Base-by-base conservation (phyloP, 441 rosid genomes). In the Viola pubescens region DNA sequence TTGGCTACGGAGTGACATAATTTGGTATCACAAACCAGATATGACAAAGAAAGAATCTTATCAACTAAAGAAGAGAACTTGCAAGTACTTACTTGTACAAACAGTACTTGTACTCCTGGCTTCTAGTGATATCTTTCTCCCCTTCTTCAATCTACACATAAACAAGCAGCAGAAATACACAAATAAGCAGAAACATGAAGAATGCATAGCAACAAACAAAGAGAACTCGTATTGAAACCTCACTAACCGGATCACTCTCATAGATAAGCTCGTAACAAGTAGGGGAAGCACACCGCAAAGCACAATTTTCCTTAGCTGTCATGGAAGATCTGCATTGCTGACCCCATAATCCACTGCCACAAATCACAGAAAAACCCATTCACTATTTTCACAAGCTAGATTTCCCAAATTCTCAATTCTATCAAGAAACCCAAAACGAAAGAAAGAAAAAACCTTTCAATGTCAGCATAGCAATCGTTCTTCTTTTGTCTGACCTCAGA, bases 91-190 rank as follows among this genome's bases (percentile, higher is more conserved):
- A 88, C 98, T 86, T 91, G 59, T 83, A 79, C 89, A 91, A 72
- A 62, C 96, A 91, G 59, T 86, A 91, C 78, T 84, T 91, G 74
- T 72, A 91, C 58, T 91, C 95, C 75, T 91, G 96, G 75, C 90
- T 73, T 67, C 98, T 71, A 58, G 73, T 48, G 67, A 74, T 73
- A 80, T 91, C 90, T 59, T 84, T 88, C 72, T 88, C 96, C 6
- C 96, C 94, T 73, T 91, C 96, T 79, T 91, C 96, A 67, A 88
- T 96, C 97, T 91, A 69, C 67, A 68, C 2, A 43, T 14, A 6
- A 64, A 66, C 63, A 52, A 42, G 56, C 43, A 49, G 9, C 52
- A 59, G 62, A 58, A 41, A 9, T 39, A 58, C 3, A 6, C 45
- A 10, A 49, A 16, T 6, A 45, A 2, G 48, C 5, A 52, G 10